Evolutionary conservation across 2,329 filamentous ascomycete genomes (phyloP).

Genomic region (Botrytis elliptica): DNA sequence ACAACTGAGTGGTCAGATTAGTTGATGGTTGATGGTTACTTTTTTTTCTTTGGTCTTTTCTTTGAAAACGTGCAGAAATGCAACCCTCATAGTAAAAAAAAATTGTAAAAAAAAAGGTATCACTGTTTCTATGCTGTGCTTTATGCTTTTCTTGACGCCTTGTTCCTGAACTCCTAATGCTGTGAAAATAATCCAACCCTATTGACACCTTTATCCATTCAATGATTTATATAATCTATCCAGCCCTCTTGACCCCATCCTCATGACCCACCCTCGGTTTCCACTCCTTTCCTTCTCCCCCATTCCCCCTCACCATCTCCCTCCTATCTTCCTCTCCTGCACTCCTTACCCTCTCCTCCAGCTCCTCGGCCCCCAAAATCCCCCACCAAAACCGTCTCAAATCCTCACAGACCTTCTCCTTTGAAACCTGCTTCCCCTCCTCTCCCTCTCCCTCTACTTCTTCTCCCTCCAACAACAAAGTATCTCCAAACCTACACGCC

Average conservation of each 20-base stretch:
- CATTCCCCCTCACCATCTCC: background rate
- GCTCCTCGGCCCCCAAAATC: conserved; percentile 6
- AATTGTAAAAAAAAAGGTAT: background rate
- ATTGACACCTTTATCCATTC: background rate
- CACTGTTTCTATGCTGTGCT: background rate
- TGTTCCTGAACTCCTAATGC: no score
- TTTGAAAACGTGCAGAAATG: background rate
- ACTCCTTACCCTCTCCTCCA: background rate
- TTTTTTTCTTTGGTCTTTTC: background rate
- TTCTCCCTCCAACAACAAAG: background rate
- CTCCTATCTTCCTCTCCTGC: background rate
- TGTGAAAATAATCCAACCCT: background rate
- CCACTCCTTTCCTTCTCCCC: background rate
- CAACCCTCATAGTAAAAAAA: background rate
- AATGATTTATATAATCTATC: background rate
- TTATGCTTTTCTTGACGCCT: background rate
- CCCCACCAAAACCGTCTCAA: conserved; percentile 21
- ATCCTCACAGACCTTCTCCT: conserved; percentile 6
- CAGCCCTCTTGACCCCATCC: background rate
- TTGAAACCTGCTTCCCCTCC: background rate
- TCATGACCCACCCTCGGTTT: background rate
- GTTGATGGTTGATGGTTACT: background rate
- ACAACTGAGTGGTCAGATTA: background rate
- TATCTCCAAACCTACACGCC: conserved; percentile 16
- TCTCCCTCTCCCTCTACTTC: background rate